A percentile compares a stretch with the other conserved stretches of the same genome.
These are phyloP conservation scores for Tulasnella calospora DNA, from an alignment of 768 basidiomycete genomes.

Conservation along the genomic window DNA sequence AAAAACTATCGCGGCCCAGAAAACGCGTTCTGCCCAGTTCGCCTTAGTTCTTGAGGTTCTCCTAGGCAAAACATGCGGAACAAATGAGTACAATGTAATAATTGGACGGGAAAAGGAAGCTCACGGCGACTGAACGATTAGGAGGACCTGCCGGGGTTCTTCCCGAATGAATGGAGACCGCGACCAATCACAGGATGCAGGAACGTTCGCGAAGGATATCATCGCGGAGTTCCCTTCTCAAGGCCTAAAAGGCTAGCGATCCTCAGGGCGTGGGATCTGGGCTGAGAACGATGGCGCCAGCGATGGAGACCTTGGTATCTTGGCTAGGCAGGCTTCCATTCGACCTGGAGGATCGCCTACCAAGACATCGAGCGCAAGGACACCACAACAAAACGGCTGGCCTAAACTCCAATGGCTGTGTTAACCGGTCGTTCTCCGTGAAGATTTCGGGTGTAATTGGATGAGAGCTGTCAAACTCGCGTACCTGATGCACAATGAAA, in stretches of 20 bases:
- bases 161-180: background rate
- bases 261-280: background rate
- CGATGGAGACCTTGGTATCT: background rate
- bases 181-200: background rate
- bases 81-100: background rate
- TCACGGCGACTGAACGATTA: background rate
- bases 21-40: background rate
- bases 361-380: background rate
- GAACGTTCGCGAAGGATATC: background rate
- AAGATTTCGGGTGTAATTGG: background rate
- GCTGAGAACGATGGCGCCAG: background rate
- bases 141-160: background rate
- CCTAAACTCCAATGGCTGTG: background rate
- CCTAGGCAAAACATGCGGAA: background rate
- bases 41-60: background rate
- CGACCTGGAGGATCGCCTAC: background rate
- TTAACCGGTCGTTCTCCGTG: background rate
- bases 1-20: background rate
- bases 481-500: background rate
- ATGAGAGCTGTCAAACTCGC: background rate
- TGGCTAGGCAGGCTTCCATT: background rate
- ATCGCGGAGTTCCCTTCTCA: background rate
- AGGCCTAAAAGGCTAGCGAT: constrained; percentile 2
- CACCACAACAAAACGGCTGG: background rate
- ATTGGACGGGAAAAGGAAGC: background rate